Evolutionary conservation across 352 stramenopile genomes (phyloP), one percentile per base, ranked within the genome.

Genomic region (Phytophthora cryptogea): DNA sequence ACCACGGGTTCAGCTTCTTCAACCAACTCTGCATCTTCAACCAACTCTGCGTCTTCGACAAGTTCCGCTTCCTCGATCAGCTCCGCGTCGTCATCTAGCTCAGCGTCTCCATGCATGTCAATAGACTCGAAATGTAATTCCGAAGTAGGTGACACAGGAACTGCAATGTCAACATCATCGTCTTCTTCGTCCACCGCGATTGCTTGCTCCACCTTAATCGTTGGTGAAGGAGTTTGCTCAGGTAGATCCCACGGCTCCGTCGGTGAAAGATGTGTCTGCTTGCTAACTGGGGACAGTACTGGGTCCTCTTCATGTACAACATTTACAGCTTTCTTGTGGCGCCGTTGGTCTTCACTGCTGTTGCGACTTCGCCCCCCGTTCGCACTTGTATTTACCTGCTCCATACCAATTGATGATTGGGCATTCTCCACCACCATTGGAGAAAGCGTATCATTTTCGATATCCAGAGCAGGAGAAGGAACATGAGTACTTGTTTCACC

Each of bases 161-260:
- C 30, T 44, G 33, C 50, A 27, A 62, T 47, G 14, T 65, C 52
- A 48, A 68, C 33, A 36, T 65, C 61, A 14, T 55, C 57, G 8
- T 59, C 43, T 55, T 55, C 51, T n/a, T 64, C 40, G n/a, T 37
- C 47, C 27, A 47, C 27, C 9, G 28, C 42, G 42, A 66, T 54
- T 14, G 35, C 14, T 36, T 51, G 23, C 14, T 51, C 55, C 23
- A 43, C 41, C 45, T 64, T 62, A 44, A 55, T 61, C 37, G 41
- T 65, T 5, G 68, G 59, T 5, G 59, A 71, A 47, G 53, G 53
- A 11, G 71, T 44, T 2, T 63, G 54, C 26, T 76, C 68, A 48
- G 64, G 68, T 9, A 74, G 36, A 58, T 71, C 64, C 64, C 64
- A 76, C 8, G 64, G 51, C 40, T 74, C 68, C 14, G 59, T 74